Percentiles rank a stretch among this genome's conserved stretches.
These are phyloP conservation scores for Ceratobasidium papillatum DNA, from an alignment of 1,284 basidiomycete species.

Conservation along the genomic window DNA sequence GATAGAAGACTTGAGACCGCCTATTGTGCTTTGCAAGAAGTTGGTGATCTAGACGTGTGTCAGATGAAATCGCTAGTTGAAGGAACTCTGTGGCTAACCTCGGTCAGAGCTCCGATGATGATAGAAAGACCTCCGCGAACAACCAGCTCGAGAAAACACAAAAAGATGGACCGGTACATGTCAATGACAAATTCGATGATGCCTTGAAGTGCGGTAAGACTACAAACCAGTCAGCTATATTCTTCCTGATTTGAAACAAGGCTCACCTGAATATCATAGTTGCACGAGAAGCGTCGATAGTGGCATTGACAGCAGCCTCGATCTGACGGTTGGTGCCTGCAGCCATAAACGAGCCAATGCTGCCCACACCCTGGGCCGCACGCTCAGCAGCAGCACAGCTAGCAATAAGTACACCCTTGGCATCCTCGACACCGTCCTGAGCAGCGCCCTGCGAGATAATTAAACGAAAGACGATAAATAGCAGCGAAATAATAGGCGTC, in stretches of 20 bases:
- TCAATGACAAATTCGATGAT: slow-evolving; percentile 93
- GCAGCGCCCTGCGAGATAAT: slow-evolving; percentile 75
- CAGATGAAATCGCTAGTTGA: slow-evolving; percentile 3
- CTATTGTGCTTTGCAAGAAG: slow-evolving; percentile 69
- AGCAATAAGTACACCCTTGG: slow-evolving; percentile 75
- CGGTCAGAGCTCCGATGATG: slow-evolving; percentile 81
- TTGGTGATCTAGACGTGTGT: slow-evolving; percentile 66
- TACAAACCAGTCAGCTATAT: slow-evolving; percentile 44
- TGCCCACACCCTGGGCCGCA: slow-evolving; percentile 82
- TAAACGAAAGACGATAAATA: slow-evolving; percentile 86
- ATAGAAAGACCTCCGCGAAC: slow-evolving; percentile 83
- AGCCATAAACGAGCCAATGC: slow-evolving; percentile 88
- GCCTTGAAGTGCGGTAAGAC: slow-evolving; percentile 80
- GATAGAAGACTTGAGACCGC: slow-evolving; percentile 68
- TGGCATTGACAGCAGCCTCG: slow-evolving; percentile 76
- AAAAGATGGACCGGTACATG: slow-evolving; percentile 87
- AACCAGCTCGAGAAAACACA: slow-evolving; percentile 92
- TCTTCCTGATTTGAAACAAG: neutral
- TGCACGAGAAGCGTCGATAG: slow-evolving; percentile 77
- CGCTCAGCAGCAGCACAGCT: slow-evolving; percentile 85
- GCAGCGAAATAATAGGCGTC: slow-evolving; percentile 72
- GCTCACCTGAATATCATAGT: slow-evolving; percentile 68
- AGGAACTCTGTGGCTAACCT: slow-evolving; percentile 60
- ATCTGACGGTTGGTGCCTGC: slow-evolving; percentile 83
- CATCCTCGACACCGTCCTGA: slow-evolving; percentile 69